Percentiles rank a stretch among this genome's conserved stretches.
phyloP scores from a whole-genome alignment of 2,329 filamentous ascomycete species.

The Neocucurbitaria cava region DNA sequence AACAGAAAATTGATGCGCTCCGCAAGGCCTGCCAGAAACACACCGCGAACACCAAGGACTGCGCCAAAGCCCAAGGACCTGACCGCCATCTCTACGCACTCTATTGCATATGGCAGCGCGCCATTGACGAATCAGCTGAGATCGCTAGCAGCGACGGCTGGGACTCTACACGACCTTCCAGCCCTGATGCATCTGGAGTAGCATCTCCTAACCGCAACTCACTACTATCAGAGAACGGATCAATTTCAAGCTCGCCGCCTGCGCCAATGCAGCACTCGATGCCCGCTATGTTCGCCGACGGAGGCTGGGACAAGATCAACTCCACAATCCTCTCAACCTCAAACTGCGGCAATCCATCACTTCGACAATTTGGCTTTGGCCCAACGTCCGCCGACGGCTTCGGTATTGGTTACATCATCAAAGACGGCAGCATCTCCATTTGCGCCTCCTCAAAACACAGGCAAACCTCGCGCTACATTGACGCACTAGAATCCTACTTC shows the following conservation, averaged over 20 bases:
- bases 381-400: conserved; percentile 94
- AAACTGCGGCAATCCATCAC: conserved; percentile 96
- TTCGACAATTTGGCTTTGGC: conserved; percentile 96
- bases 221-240: conserved; percentile 57
- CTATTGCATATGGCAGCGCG: conserved; percentile 93
- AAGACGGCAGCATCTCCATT: conserved; percentile 87
- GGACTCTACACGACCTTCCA: conserved; percentile 52
- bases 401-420: conserved; percentile 99
- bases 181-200: conserved; percentile 60
- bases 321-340: conserved; percentile 93
- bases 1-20: conserved; percentile 85
- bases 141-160: conserved; percentile 63
- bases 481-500: conserved; percentile 88
- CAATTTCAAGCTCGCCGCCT: conserved; percentile 60
- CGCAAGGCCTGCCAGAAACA: conserved; percentile 85
- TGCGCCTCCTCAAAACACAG: conserved; percentile 93
- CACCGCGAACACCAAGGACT: conserved; percentile 78
- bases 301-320: conserved; percentile 94
- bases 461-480: conserved; percentile 89
- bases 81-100: conserved; percentile 94
- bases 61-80: conserved; percentile 87
- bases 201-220: conserved; percentile 64
- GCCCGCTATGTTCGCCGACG: conserved; percentile 83
- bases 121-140: conserved; percentile 74
- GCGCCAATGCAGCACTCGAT: conserved; percentile 58